Conservation (phyloP, 495 filamentous ascomycete species). For the Sabuloglossum arenarium region DNA sequence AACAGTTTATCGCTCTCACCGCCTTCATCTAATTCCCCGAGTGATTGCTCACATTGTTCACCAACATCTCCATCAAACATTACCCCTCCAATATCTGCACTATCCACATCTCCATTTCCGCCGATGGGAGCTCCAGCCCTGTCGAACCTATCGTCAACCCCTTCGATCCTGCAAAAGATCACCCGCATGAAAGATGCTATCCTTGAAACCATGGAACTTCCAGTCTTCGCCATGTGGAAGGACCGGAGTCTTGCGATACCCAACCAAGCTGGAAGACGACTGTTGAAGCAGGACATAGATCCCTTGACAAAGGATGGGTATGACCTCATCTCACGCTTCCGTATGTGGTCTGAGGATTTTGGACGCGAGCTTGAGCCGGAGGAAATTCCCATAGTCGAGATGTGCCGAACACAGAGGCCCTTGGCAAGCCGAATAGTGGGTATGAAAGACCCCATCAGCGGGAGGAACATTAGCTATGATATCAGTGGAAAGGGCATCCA, state of each 20-base stretch:
- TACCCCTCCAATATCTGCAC: slow-evolving; percentile 19
- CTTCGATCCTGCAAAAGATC: slow-evolving; percentile 41
- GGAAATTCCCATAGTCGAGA: slow-evolving; percentile 38
- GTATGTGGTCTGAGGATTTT: slow-evolving; percentile 41
- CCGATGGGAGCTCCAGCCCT: slow-evolving; percentile 35
- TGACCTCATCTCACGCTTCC: slow-evolving; percentile 31
- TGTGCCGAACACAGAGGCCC: slow-evolving; percentile 31
- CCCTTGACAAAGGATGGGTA: slow-evolving; percentile 24
- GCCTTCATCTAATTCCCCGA: neutral
- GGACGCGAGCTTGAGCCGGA: slow-evolving; percentile 26
- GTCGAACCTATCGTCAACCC: slow-evolving; percentile 23
- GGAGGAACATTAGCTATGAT: slow-evolving; percentile 29
- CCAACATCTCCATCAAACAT: slow-evolving; percentile 18
- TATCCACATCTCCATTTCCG: slow-evolving; percentile 30
- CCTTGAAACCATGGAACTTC: slow-evolving; percentile 42
- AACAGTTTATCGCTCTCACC: slow-evolving; percentile 15
- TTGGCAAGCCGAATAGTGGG: slow-evolving; percentile 36
- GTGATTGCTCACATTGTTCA: slow-evolving; percentile 15
- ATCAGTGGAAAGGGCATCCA: slow-evolving; percentile 35
- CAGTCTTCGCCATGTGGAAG: slow-evolving; percentile 51
- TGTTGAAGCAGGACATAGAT: slow-evolving; percentile 25
- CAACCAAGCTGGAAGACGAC: slow-evolving; percentile 35
- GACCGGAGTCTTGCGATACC: slow-evolving; percentile 43
- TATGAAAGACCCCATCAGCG: slow-evolving; percentile 27
- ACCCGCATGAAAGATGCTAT: slow-evolving; percentile 49